Evolutionary conservation across 352 stramenopile genomes (phyloP).

Genomic region (Phytophthora hybrid): DNA sequence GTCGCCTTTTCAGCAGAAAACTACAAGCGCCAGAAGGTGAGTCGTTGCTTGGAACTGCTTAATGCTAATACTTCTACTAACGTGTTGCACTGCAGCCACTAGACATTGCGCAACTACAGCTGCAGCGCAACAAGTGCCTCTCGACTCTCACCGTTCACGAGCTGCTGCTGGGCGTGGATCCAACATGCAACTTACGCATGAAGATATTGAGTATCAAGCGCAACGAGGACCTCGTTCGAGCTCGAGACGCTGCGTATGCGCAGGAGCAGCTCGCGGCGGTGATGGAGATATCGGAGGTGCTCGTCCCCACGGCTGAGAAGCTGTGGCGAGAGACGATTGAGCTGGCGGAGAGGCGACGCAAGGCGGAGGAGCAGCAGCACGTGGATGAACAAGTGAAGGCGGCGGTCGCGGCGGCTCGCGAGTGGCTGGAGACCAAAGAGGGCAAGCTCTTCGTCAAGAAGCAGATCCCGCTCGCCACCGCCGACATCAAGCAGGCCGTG

Average conservation of each 20-base stretch:
- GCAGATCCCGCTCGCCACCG: slow-evolving; percentile 45
- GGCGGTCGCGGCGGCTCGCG: slow-evolving; percentile 11
- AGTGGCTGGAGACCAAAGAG: slow-evolving; percentile 76
- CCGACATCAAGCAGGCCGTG: slow-evolving; percentile 63
- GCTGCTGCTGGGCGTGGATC: slow-evolving; percentile 55
- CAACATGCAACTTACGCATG: slow-evolving; percentile 64
- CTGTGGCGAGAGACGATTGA: slow-evolving; percentile 49
- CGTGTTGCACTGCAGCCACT: slow-evolving; percentile 46
- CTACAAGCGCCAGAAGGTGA: slow-evolving; percentile 65
- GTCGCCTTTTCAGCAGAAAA: slow-evolving; percentile 60
- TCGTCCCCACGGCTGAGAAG: slow-evolving; percentile 41
- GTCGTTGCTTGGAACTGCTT: background rate
- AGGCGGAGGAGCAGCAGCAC: slow-evolving; percentile 46
- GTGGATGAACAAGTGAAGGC: slow-evolving; percentile 41
- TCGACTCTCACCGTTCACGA: slow-evolving; percentile 44
- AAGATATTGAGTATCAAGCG: slow-evolving; percentile 69
- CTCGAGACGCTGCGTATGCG: slow-evolving; percentile 9
- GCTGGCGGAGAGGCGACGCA: slow-evolving; percentile 49
- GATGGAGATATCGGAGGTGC: slow-evolving; percentile 36
- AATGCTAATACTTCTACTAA: too few species aligned
- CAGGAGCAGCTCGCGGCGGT: slow-evolving; percentile 45
- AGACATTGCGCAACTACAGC: slow-evolving; percentile 59
- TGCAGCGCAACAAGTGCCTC: slow-evolving; percentile 39
- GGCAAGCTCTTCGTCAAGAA: slow-evolving; percentile 72
- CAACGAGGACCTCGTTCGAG: slow-evolving; percentile 34